Conservation (phyloP, 2,329 filamentous ascomycete species). For the Zasmidium cellare region DNA sequence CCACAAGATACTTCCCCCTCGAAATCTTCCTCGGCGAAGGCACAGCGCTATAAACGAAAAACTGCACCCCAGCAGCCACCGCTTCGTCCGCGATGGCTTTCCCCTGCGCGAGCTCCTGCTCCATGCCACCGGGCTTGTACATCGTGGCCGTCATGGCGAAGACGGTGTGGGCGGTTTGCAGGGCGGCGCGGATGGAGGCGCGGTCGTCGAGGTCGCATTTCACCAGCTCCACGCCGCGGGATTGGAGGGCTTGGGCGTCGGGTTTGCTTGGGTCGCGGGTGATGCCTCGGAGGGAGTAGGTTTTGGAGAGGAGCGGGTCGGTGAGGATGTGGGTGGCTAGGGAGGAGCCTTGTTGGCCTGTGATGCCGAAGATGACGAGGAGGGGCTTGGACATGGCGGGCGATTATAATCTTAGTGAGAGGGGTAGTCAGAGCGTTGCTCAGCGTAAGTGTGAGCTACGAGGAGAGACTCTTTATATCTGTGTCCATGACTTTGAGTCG, state of each 20-base stretch:
- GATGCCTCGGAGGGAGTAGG: constrained; percentile 32
- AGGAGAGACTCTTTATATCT: no score
- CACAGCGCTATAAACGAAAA: neutral
- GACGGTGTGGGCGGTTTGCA: constrained; percentile 37
- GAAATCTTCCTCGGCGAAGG: neutral
- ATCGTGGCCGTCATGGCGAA: constrained; percentile 36
- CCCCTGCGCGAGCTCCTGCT: neutral
- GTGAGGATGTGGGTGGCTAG: constrained; percentile 27
- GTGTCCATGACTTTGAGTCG: no score
- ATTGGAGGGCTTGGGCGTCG: constrained; percentile 31
- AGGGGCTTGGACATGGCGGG: no score
- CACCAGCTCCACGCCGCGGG: constrained; percentile 38
- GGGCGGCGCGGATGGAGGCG: constrained; percentile 32
- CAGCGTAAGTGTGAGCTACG: no score
- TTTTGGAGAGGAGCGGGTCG: neutral
- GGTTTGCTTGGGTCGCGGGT: constrained; percentile 43
- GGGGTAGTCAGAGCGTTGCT: no score
- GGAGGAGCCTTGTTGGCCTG: constrained; percentile 29
- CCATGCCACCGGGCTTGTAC: neutral
- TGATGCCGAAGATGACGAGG: constrained; percentile 39
- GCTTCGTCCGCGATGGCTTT: neutral
- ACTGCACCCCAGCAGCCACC: neutral
- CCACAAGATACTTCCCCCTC: neutral
- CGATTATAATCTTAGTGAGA: no score
- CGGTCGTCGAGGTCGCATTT: constrained; percentile 33